Percentiles rank a stretch among this genome's conserved stretches.
Conservation (phyloP, 2,329 filamentous ascomycete genomes). For the Aureobasidium mangrovei region DNA sequence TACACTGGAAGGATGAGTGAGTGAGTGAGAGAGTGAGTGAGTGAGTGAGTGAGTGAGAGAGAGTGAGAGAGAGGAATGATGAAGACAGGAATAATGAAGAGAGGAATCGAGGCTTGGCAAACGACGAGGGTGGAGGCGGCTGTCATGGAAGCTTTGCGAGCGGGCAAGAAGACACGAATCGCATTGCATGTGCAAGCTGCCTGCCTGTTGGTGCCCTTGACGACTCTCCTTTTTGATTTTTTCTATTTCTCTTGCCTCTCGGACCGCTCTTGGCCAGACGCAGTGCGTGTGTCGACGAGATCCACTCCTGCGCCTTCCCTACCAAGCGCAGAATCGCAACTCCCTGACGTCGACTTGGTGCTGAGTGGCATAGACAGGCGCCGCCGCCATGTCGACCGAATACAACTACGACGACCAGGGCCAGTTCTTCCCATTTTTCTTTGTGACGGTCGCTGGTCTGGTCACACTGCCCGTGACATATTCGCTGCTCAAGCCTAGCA, state of each 20-base stretch:
- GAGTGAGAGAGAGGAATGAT: background rate
- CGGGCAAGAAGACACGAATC: constrained; percentile 13
- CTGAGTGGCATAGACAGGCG: constrained; percentile 2
- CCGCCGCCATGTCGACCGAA: constrained; percentile 70
- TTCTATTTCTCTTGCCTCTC: background rate
- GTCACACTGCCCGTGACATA: constrained; percentile 72
- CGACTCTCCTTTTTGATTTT: background rate
- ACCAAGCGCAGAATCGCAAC: background rate
- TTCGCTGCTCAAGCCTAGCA: constrained; percentile 70
- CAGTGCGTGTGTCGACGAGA: background rate
- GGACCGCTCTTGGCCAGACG: background rate
- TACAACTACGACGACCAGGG: constrained; percentile 98
- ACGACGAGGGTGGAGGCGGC: background rate
- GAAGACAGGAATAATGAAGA: background rate
- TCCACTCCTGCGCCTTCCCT: background rate
- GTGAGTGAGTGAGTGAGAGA: background rate
- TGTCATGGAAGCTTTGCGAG: background rate
- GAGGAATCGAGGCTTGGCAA: background rate
- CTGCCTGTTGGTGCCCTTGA: background rate
- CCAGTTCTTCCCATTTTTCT: constrained; percentile 98
- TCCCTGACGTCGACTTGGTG: background rate
- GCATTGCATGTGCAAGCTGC: constrained; percentile 10
- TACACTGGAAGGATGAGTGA: too few species aligned
- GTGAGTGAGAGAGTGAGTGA: background rate
- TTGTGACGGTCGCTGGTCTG: constrained; percentile 79